Conservation (phyloP, 345 rosid species). For the Laguncularia racemosa region DNA sequence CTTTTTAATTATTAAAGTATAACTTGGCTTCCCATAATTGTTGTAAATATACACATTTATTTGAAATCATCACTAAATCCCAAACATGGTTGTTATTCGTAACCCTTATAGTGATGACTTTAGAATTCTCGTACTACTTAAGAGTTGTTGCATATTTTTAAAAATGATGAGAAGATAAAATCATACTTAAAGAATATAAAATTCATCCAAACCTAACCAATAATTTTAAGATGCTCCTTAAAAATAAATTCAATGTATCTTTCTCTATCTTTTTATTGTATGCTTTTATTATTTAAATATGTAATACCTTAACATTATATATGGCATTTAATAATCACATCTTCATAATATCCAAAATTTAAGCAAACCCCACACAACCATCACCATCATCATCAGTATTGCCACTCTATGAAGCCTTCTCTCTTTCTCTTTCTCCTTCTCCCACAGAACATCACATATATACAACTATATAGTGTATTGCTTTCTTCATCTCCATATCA, state of each 20-base stretch:
- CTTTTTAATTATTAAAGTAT: too few relatives aligned
- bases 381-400: constrained; percentile 64
- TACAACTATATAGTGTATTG: not conserved
- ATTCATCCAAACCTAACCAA: too few relatives aligned
- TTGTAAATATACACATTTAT: too few relatives aligned
- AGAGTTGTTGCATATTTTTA: too few relatives aligned
- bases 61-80: too few relatives aligned
- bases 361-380: constrained; percentile 67
- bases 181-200: too few relatives aligned
- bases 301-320: not conserved
- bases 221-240: too few relatives aligned
- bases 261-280: constrained; percentile 13
- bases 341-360: constrained; percentile 30
- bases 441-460: constrained; percentile 21
- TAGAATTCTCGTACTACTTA: too few relatives aligned
- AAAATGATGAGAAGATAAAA: too few relatives aligned
- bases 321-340: constrained; percentile 1
- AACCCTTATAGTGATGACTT: too few relatives aligned
- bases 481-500: constrained; percentile 25
- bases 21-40: too few relatives aligned
- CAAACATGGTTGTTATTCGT: too few relatives aligned
- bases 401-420: constrained; percentile 44
- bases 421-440: constrained; percentile 12
- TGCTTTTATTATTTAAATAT: constrained; percentile 7
- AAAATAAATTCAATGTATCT: not conserved